Conservation (phyloP, 345 rosid genomes). For the Melaleuca quinquenervia region DNA sequence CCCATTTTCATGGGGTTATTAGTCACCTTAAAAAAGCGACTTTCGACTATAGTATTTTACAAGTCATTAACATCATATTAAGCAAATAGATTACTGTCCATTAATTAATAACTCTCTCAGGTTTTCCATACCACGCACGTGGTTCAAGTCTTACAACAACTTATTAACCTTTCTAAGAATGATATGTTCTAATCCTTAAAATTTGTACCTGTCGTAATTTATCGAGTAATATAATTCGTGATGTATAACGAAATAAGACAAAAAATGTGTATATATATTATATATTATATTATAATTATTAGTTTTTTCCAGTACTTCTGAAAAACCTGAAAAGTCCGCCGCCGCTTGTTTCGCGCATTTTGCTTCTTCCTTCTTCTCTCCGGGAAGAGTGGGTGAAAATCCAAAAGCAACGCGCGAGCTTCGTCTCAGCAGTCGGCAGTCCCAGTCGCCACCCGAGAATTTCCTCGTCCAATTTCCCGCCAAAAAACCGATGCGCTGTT, state of each 20-base stretch:
- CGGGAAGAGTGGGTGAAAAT: neutral
- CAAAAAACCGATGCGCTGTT: neutral
- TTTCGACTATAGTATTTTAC: neutral
- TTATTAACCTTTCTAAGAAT: neutral
- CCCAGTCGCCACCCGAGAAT: neutral
- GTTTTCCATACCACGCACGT: neutral
- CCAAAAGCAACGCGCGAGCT: neutral
- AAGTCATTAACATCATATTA: neutral
- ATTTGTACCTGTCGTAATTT: no score
- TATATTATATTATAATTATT: neutral
- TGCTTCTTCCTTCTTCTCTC: neutral
- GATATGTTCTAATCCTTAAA: neutral
- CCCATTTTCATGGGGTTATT: no score
- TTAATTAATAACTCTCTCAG: fast-evolving
- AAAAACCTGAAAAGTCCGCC: neutral
- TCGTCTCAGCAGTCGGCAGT: neutral
- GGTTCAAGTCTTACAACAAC: neutral
- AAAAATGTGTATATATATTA: no score
- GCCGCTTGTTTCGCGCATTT: neutral
- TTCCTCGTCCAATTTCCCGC: neutral
- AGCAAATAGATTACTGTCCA: fast-evolving
- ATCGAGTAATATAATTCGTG: no score
- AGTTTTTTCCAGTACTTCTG: neutral
- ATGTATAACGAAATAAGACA: no score
- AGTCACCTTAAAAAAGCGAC: neutral